phyloP scores from a whole-genome alignment of 345 rosid genomes.

The Populus alba region DNA sequence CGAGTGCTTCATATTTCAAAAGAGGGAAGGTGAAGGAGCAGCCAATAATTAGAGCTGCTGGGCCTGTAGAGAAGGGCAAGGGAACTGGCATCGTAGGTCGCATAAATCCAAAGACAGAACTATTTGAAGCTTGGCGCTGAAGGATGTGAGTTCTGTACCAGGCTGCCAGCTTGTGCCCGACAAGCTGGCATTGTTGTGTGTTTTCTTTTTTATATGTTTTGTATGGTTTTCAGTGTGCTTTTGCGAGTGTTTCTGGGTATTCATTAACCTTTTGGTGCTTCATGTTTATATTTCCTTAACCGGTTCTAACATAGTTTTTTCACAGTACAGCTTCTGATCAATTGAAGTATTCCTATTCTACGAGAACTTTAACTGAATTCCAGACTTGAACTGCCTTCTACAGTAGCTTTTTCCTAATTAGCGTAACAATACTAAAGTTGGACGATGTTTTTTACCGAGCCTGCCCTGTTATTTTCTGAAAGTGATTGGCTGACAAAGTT shows the following conservation, averaged over 20 bases:
- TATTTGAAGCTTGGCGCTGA: constrained; percentile 84
- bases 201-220: constrained; percentile 13
- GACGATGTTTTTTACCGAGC: no score
- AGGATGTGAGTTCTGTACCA: constrained; percentile 7
- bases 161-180: not conserved
- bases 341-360: not conserved
- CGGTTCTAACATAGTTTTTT: not conserved
- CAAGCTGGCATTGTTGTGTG: constrained; percentile 28
- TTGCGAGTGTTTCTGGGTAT: not conserved
- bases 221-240: constrained; percentile 20
- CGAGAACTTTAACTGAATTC: not conserved
- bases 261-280: not conserved
- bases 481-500: no score
- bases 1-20: constrained; percentile 23
- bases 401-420: not conserved
- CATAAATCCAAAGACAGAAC: constrained; percentile 60
- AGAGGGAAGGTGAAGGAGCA: constrained; percentile 40
- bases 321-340: constrained; percentile 8
- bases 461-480: no score
- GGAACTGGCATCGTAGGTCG: constrained; percentile 42
- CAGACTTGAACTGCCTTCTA: not conserved
- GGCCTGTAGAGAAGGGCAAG: constrained; percentile 35
- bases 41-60: constrained; percentile 24
- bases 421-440: no score
- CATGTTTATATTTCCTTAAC: constrained; percentile 1